Conservation (phyloP, 1,284 basidiomycete genomes). For the Cutaneotrichosporon sp. region DNA sequence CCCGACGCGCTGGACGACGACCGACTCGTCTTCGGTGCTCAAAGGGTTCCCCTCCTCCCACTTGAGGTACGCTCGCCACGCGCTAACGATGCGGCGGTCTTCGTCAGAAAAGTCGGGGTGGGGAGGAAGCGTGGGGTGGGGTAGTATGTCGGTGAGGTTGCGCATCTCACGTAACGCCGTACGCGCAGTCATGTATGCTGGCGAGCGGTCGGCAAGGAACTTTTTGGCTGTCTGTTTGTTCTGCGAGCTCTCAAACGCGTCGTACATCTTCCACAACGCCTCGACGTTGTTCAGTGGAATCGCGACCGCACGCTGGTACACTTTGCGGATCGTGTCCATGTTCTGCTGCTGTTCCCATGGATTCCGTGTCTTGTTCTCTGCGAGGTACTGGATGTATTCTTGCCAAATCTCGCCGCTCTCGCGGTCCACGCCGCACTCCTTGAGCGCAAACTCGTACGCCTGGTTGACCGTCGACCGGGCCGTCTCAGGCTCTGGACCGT, state of each 20-base stretch:
- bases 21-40: constrained; percentile 74
- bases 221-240: constrained; percentile 96
- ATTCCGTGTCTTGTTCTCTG: constrained; percentile 66
- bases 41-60: constrained; percentile 92
- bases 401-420: constrained; percentile 56
- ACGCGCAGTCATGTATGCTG: constrained; percentile 87
- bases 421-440: constrained; percentile 72
- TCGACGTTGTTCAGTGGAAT: constrained; percentile 93
- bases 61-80: constrained; percentile 87
- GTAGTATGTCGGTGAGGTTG: constrained; percentile 59
- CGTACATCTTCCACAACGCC: constrained; percentile 88
- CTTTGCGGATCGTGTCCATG: constrained; percentile 85
- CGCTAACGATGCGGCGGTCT: constrained; percentile 69
- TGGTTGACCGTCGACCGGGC: constrained; percentile 71
- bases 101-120: constrained; percentile 65
- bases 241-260: constrained; percentile 83
- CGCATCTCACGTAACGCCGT: constrained; percentile 79
- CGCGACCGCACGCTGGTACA: constrained; percentile 88
- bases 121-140: constrained; percentile 61
- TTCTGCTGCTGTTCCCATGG: constrained; percentile 96
- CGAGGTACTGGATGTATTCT: constrained; percentile 74
- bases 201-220: constrained; percentile 79
- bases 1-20: constrained; percentile 64
- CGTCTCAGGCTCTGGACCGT: constrained; percentile 48
- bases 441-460: constrained; percentile 90